Evolutionary conservation across 225 moss, liverwort and hornwort genomes (phyloP).

Genomic region (Asterella californica): DNA sequence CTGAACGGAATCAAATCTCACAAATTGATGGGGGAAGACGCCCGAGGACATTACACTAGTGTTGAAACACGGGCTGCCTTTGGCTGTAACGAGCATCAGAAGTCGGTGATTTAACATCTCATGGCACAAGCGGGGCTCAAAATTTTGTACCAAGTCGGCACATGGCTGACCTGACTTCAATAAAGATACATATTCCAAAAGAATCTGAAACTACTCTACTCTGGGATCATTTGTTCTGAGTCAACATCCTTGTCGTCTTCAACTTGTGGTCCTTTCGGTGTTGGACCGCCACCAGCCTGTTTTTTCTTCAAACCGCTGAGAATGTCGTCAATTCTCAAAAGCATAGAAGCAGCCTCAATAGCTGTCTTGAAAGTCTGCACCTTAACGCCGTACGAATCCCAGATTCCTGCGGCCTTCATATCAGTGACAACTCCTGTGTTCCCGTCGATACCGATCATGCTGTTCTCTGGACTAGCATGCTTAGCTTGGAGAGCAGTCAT

Average conservation of each 20-base stretch:
- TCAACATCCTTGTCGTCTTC: constrained; percentile 84
- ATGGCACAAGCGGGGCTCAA: constrained; percentile 7
- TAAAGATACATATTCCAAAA: background rate
- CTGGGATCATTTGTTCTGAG: constrained; percentile 89
- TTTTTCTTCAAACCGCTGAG: constrained; percentile 95
- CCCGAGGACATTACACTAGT: no score
- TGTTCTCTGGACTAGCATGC: constrained; percentile 76
- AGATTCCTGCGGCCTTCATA: constrained; percentile 83
- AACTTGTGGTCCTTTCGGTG: constrained; percentile 59
- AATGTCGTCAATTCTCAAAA: constrained; percentile 91
- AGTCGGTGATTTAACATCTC: background rate
- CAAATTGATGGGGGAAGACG: no score
- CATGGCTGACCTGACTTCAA: background rate
- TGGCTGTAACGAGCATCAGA: background rate
- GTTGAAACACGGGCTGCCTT: no score
- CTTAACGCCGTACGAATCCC: constrained; percentile 90
- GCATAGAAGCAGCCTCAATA: constrained; percentile 89
- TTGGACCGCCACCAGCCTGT: constrained; percentile 56
- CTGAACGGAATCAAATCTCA: no score
- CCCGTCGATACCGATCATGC: constrained; percentile 74
- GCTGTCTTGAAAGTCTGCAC: constrained; percentile 88
- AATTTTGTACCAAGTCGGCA: constrained; percentile 12
- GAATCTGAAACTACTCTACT: constrained; percentile 34
- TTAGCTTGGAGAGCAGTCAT: constrained; percentile 93
- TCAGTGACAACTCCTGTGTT: constrained; percentile 76